Base-by-base conservation (phyloP, 2,329 filamentous ascomycete genomes). In the Talaromyces sp. region DNA sequence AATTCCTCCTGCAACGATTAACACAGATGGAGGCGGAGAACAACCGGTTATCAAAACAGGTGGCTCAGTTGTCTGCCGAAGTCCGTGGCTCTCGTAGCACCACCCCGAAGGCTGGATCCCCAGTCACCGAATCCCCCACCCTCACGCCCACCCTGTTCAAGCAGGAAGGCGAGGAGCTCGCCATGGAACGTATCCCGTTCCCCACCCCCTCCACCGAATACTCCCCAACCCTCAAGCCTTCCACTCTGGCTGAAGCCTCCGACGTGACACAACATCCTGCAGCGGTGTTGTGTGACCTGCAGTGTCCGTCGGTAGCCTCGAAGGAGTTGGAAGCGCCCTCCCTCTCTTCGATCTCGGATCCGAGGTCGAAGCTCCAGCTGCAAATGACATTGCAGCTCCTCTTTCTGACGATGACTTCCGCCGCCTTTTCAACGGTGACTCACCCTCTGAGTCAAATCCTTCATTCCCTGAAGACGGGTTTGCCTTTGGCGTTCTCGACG, bases 221-320 rank as follows among this genome's bases (percentile, higher is more conserved):
- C 65, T 73, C 72, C 19, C 70, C 73, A 33, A 74, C 66, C 49
- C 63, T 71, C 54, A 70, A 71, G 61, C 69, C 71, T 63, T 70
- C 70, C 62, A 71, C 69, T 71, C 72, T 75, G 70, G 74, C 75
- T 73, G 73, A 78, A 79, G 83, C 87, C 78, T 83, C 89, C 86
- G 90, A 95, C 84, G 80, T 85, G 94, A 94, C 92, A 97, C 94
- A 97, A 97, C 92, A 95, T 96, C 92, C 94, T 97, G 94, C 94
- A 83, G 94, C 84, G 92, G 88, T 97, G 93, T 97, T 97, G 94
- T 97, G 88, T 77, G 94, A 96, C 94, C 94, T 96, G 94, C 94
- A 89, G 94, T 99, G 94, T 97, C 94, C 86, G 87, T 93, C 89
- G 88, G 84, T 79, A 81, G 83, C 65, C 64, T 76, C 72, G 75